These are phyloP conservation scores for Erythrophleum ivorense DNA, from an alignment of 331 rosid species.

Conservation along the genomic window DNA sequence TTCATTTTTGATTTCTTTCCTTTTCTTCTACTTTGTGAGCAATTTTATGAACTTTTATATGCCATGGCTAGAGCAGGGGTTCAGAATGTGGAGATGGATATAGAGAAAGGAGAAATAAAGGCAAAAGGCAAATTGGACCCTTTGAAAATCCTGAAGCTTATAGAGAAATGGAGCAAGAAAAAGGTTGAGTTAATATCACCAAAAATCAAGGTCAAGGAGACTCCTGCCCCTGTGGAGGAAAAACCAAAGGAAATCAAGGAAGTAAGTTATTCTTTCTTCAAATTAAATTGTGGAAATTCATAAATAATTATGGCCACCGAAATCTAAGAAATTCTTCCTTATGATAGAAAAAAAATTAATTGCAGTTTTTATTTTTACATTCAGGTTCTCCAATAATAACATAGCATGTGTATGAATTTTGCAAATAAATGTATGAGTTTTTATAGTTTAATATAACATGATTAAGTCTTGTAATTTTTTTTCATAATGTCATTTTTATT, in stretches of 20 bases:
- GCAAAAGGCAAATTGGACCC: slow-evolving; percentile 75
- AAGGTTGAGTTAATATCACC: slow-evolving; percentile 86
- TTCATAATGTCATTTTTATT: no score
- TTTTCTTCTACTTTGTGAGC: background rate
- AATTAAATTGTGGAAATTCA: background rate
- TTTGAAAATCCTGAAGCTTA: slow-evolving; percentile 54
- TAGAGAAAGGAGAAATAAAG: slow-evolving; percentile 70
- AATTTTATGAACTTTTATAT: background rate
- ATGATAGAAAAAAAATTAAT: no score
- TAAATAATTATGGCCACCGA: background rate
- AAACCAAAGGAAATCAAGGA: slow-evolving; percentile 62
- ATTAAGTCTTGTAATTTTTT: no score
- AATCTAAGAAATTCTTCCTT: background rate
- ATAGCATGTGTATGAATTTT: no score
- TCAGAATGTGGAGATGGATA: slow-evolving; percentile 65
- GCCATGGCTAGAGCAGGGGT: slow-evolving; percentile 51
- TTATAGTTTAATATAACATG: no score
- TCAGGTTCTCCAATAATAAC: no score
- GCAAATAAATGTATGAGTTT: no score
- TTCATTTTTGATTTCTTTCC: background rate
- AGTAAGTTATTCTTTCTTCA: slow-evolving; percentile 42
- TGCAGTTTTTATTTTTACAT: no score
- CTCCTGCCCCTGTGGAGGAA: background rate
- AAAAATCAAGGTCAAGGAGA: slow-evolving; percentile 57
- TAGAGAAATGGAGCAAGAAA: slow-evolving; percentile 62